A percentile compares a stretch with the other conserved stretches of the same genome.
Evolutionary conservation across 139 green algal genomes (phyloP).

Genomic region (Chlamydomonas sp.): DNA sequence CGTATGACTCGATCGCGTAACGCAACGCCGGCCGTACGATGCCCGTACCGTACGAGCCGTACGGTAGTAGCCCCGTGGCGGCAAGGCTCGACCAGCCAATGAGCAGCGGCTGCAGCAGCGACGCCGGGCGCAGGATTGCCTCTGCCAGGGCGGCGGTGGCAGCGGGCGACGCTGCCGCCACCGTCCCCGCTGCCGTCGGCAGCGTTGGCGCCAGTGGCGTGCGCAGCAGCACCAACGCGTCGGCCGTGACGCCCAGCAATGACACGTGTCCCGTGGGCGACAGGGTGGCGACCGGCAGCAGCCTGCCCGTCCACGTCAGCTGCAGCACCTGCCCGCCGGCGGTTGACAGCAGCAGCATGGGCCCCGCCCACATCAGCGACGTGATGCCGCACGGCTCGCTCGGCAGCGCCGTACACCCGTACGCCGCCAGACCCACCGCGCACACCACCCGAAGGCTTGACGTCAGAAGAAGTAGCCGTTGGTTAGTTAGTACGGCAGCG

Average conservation of each 20-base stretch:
- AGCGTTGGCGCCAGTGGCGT: constrained; percentile 1
- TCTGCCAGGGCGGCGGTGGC: constrained; percentile 26
- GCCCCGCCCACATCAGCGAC: constrained; percentile 58
- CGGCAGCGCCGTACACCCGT: not conserved
- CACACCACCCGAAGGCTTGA: constrained; percentile 18
- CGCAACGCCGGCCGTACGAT: constrained; percentile 43
- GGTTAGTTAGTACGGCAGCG: constrained; percentile 57
- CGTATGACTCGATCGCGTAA: constrained; percentile 27
- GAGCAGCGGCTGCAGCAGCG: constrained; percentile 58
- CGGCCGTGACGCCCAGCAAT: constrained; percentile 51
- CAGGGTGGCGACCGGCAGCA: constrained; percentile 44
- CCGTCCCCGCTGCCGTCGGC: not conserved
- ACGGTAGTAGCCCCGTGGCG: constrained; percentile 33
- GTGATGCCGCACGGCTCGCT: constrained; percentile 38
- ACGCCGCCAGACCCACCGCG: not conserved
- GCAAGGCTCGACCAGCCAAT: constrained; percentile 55
- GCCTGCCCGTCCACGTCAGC: constrained; percentile 57
- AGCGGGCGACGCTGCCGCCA: constrained; percentile 5
- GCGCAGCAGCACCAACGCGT: constrained; percentile 54
- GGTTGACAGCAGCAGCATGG: constrained; percentile 51
- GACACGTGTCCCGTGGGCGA: constrained; percentile 21
- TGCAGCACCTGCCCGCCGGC: constrained; percentile 51
- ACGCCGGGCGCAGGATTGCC: constrained; percentile 36
- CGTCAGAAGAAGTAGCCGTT: constrained; percentile 58
- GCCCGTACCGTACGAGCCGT: not conserved